These are phyloP conservation scores for Domatiomyces catenatus DNA, from an alignment of 2,329 filamentous ascomycete species.

Conservation along the genomic window DNA sequence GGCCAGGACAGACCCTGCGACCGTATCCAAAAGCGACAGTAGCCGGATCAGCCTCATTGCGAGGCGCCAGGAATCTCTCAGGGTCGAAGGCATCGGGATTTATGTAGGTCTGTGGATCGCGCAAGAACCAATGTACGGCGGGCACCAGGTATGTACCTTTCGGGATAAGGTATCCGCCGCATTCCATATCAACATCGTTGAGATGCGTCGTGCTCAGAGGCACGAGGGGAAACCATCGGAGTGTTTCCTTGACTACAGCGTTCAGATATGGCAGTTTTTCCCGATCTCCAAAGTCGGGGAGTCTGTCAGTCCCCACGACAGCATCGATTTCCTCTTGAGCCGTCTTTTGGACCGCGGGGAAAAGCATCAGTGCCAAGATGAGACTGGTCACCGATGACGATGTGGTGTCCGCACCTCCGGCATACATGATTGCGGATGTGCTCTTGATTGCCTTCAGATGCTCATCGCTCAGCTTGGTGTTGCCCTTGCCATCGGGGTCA, in stretches of 20 bases:
- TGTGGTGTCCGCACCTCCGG: conserved; percentile 30
- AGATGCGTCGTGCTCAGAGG: conserved; percentile 22
- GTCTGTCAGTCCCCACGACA: conserved; percentile 23
- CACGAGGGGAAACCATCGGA: conserved; percentile 24
- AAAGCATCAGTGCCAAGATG: conserved; percentile 38
- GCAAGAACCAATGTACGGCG: conserved; percentile 15
- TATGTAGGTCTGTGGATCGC: conserved; percentile 26
- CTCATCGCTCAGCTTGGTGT: conserved; percentile 12
- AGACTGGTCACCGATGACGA: conserved; percentile 30
- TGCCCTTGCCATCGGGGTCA: conserved; percentile 19
- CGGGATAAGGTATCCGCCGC: conserved; percentile 33
- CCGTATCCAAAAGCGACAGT: conserved; percentile 44
- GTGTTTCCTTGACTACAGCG: conserved; percentile 25
- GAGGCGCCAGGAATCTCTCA: conserved; percentile 26
- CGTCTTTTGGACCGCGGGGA: conserved; percentile 32
- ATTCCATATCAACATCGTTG: conserved; percentile 31
- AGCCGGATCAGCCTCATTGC: conserved; percentile 26
- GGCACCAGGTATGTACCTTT: conserved; percentile 27
- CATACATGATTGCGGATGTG: conserved; percentile 28
- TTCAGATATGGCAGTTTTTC: conserved; percentile 24
- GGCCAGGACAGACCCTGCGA: conserved; percentile 31
- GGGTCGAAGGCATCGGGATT: conserved; percentile 28
- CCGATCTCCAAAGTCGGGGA: conserved; percentile 26
- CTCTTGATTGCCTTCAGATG: too few species aligned
- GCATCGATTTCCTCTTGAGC: conserved; percentile 32